Evolutionary conservation across 139 green algal genomes (phyloP).

Genomic region (Astrephomene gubernaculifera): DNA sequence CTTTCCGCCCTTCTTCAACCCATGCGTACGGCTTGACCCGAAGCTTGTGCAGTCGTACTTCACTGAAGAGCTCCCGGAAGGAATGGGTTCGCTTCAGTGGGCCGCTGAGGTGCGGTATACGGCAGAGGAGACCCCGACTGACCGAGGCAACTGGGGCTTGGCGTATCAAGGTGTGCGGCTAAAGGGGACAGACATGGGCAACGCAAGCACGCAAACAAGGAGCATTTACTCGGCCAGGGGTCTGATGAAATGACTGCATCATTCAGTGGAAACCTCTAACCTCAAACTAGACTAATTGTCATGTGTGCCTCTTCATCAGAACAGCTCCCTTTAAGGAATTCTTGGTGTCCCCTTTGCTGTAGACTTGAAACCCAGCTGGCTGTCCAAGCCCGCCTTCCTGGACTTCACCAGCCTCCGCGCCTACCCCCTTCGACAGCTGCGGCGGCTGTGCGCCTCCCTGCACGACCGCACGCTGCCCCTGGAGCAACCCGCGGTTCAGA

Average conservation of each 20-base stretch:
- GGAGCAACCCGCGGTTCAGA: too few species aligned
- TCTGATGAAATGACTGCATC: not conserved
- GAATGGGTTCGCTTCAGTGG: conserved; percentile 50
- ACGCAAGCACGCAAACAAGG: not conserved
- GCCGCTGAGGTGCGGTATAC: conserved; percentile 40
- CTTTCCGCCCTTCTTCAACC: conserved; percentile 49
- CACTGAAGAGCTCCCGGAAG: conserved; percentile 49
- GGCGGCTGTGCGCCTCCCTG: too few species aligned
- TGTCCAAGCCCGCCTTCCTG: conserved; percentile 50
- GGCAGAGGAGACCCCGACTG: not conserved
- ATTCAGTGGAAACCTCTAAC: not conserved
- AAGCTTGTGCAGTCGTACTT: conserved; percentile 15
- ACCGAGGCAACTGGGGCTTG: conserved; percentile 54
- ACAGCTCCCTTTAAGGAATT: too few species aligned
- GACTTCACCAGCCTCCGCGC: conserved; percentile 35
- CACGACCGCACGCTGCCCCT: too few species aligned
- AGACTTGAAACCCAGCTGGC: too few species aligned
- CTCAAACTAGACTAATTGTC: not conserved
- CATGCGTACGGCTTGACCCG: conserved; percentile 1
- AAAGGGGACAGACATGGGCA: not conserved
- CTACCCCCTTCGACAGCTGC: too few species aligned
- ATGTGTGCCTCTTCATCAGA: not conserved
- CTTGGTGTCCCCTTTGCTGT: too few species aligned
- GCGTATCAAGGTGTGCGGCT: conserved; percentile 44
- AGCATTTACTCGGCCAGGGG: not conserved